Percentiles rank a stretch among this genome's conserved stretches.
Conservation (phyloP, 345 rosid genomes). For the Salix dunnii region DNA sequence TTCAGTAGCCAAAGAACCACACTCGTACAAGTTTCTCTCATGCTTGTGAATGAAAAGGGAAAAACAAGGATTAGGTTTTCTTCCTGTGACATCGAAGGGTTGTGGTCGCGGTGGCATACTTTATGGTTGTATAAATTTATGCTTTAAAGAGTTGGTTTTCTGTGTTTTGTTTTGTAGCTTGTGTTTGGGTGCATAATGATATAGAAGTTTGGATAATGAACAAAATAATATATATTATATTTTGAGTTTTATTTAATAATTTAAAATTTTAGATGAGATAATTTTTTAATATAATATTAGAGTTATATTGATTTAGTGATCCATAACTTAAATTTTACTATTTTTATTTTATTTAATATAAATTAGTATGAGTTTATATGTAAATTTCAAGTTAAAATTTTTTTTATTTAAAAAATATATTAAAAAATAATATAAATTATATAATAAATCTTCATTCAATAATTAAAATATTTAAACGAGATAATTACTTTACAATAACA, state of each 20-base stretch:
- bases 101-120: conserved; percentile 9
- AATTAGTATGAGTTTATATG: too few relatives aligned
- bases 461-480: too few relatives aligned
- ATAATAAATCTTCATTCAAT: too few relatives aligned
- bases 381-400: too few relatives aligned
- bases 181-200: background rate
- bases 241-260: too few relatives aligned
- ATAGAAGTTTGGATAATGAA: background rate
- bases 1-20: conserved; percentile 27
- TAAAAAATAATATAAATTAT: too few relatives aligned
- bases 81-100: conserved; percentile 10
- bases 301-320: fast-evolving
- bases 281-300: too few relatives aligned
- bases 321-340: fast-evolving
- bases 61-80: background rate
- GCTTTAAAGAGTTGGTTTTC: background rate
- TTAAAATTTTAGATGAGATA: too few relatives aligned
- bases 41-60: conserved; percentile 12
- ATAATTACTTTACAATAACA: too few relatives aligned
- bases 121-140: background rate
- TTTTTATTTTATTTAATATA: too few relatives aligned
- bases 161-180: background rate
- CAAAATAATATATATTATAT: too few relatives aligned
- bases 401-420: too few relatives aligned
- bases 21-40: conserved; percentile 3